These are phyloP conservation scores for Fennellomyces sp. DNA, from an alignment of 371 early-diverging fungal genomes.

Conservation along the genomic window DNA sequence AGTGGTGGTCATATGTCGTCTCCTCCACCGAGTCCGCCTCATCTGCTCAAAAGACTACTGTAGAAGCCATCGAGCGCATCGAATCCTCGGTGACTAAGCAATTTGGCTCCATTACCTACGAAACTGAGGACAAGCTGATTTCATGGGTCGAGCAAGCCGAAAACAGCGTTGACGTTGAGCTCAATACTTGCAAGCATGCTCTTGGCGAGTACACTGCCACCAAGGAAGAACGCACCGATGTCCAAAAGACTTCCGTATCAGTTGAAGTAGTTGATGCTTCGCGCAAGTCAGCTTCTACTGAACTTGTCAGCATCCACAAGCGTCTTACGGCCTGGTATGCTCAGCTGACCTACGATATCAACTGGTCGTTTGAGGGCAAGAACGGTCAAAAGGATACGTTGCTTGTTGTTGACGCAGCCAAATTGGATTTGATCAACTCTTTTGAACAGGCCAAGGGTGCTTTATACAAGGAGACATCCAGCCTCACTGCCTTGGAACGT, in stretches of 20 bases:
- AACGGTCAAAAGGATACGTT: constrained; percentile 19
- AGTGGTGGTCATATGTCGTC: constrained; percentile 11
- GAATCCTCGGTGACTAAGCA: constrained; percentile 23
- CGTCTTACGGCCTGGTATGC: constrained; percentile 30
- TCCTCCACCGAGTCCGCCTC: neutral
- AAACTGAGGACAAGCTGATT: constrained; percentile 26
- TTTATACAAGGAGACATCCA: neutral
- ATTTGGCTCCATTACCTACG: constrained; percentile 15
- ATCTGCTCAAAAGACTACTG: constrained; percentile 21
- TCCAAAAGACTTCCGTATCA: constrained; percentile 18
- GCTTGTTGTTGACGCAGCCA: constrained; percentile 30
- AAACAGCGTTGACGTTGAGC: constrained; percentile 21
- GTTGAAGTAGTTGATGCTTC: constrained; percentile 25
- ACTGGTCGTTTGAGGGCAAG: constrained; percentile 8
- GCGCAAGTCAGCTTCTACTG: constrained; percentile 23
- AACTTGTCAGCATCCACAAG: constrained; percentile 28
- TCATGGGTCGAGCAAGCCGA: constrained; percentile 24
- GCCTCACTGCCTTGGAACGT: constrained; percentile 12
- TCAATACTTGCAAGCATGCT: constrained; percentile 33
- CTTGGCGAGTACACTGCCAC: constrained; percentile 16
- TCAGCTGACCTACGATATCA: constrained; percentile 28
- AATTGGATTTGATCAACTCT: constrained; percentile 22
- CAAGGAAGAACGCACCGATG: constrained; percentile 15
- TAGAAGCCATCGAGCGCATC: constrained; percentile 29
- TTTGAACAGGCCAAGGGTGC: constrained; percentile 29